Conservation (phyloP, 2,329 filamentous ascomycete genomes). For the Hymenoscyphus albidus region DNA sequence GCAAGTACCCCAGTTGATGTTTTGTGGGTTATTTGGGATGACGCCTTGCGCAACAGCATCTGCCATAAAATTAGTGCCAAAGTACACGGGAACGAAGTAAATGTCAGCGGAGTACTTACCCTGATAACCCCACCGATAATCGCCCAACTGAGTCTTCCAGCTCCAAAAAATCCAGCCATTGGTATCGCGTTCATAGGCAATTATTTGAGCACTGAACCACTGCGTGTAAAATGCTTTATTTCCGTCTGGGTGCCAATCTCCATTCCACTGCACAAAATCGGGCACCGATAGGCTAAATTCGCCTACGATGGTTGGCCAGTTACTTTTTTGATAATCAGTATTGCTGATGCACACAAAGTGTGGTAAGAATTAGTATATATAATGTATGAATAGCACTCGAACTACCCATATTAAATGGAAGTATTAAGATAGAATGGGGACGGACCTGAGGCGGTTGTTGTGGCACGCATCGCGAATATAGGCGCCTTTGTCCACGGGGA, state of each 20-base stretch:
- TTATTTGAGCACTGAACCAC: constrained; percentile 55
- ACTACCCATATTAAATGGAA: constrained; percentile 4
- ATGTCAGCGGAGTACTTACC: constrained; percentile 13
- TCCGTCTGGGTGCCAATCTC: constrained; percentile 42
- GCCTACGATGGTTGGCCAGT: constrained; percentile 48
- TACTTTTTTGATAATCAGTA: neutral
- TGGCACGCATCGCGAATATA: constrained; percentile 51
- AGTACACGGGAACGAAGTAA: neutral
- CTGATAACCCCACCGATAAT: constrained; percentile 49
- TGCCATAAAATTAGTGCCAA: neutral
- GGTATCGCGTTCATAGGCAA: constrained; percentile 47
- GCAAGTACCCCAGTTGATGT: constrained; percentile 16
- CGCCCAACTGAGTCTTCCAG: constrained; percentile 51
- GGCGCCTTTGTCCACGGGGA: constrained; percentile 42
- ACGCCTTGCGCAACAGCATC: constrained; percentile 39
- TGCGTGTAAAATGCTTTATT: constrained; percentile 48
- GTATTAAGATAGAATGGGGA: neutral
- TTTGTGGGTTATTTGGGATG: constrained; percentile 34
- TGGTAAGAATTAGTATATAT: constrained; percentile 1
- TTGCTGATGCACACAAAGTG: neutral
- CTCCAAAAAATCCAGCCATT: constrained; percentile 58
- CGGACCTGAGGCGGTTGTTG: constrained; percentile 39
- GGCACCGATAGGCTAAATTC: constrained; percentile 56
- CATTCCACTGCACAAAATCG: constrained; percentile 43
- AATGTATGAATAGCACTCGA: constrained; percentile 24